Conservation (phyloP, 2,329 filamentous ascomycete genomes). For the Trichoderma sp. region DNA sequence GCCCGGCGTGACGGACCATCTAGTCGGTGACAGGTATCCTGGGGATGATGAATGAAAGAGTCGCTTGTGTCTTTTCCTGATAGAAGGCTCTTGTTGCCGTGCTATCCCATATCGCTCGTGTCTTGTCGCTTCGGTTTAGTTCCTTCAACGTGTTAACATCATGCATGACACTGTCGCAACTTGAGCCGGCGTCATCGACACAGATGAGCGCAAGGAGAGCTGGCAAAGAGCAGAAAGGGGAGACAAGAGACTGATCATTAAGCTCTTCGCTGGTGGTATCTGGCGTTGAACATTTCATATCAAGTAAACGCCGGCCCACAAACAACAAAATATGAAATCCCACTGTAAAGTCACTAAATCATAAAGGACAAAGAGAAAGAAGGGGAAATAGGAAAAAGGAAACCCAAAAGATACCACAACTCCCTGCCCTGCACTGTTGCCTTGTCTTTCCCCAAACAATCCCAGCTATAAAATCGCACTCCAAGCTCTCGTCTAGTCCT, state of each 20-base stretch:
- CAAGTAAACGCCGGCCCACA: background rate
- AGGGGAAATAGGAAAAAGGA: background rate
- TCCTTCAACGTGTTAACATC: conserved; percentile 29
- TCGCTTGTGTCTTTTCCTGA: no score
- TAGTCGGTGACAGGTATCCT: conserved; percentile 35
- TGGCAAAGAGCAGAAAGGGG: background rate
- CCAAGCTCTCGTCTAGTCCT: conserved; percentile 50
- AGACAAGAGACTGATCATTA: background rate
- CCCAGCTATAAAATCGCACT: no score
- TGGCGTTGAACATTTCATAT: background rate
- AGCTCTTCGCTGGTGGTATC: conserved; percentile 13
- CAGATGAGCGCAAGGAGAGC: background rate
- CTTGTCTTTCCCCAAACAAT: no score
- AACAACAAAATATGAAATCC: background rate
- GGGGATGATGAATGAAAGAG: conserved; percentile 19
- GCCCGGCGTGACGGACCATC: conserved; percentile 51
- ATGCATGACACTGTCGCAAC: background rate
- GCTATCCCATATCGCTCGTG: no score
- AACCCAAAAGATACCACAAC: no score
- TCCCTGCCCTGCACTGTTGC: no score
- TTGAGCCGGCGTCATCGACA: no score
- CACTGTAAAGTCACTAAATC: background rate
- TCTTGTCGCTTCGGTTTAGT: no score
- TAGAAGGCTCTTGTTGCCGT: no score
- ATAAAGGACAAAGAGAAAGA: background rate